Conservation (phyloP, 2,329 filamentous ascomycete species). For the Verticillium isaacii region DNA sequence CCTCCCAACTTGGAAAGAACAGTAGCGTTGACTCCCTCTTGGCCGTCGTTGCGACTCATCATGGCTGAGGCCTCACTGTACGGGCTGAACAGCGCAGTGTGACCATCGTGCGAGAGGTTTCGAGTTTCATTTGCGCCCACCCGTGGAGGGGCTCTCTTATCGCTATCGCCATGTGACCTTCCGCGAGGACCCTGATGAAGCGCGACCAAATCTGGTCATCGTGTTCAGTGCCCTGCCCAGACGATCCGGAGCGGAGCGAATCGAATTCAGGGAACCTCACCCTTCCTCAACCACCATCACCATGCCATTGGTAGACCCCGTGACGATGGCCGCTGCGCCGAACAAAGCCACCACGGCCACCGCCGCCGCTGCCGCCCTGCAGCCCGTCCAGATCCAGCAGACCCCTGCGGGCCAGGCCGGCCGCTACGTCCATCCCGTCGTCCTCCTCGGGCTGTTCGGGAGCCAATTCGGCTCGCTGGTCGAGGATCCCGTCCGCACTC, state of each 20-base stretch:
- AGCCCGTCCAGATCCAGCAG: constrained; percentile 31
- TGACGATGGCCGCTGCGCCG: constrained; percentile 31
- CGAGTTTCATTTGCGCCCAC: neutral
- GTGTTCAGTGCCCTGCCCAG: neutral
- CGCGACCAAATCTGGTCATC: neutral
- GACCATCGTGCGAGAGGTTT: neutral
- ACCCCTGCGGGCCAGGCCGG: constrained; percentile 40
- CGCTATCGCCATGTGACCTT: constrained; percentile 14
- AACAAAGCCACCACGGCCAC: constrained; percentile 19
- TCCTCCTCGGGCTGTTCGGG: constrained; percentile 61
- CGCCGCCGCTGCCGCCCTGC: constrained; percentile 22
- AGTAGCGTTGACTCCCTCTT: neutral
- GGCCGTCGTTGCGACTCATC: neutral
- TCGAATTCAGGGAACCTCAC: neutral
- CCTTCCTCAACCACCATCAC: constrained; percentile 3
- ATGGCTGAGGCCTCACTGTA: neutral
- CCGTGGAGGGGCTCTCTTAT: constrained; percentile 6
- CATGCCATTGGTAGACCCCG: constrained; percentile 28
- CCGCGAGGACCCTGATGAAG: constrained; percentile 3
- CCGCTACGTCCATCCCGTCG: constrained; percentile 61
- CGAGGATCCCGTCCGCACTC: constrained; percentile 60
- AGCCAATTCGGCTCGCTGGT: constrained; percentile 64
- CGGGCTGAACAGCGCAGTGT: neutral
- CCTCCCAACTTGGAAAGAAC: neutral
- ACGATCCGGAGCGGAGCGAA: neutral